Conservation (phyloP, 176 grass and related monocot genomes). For the Themeda triandra region DNA sequence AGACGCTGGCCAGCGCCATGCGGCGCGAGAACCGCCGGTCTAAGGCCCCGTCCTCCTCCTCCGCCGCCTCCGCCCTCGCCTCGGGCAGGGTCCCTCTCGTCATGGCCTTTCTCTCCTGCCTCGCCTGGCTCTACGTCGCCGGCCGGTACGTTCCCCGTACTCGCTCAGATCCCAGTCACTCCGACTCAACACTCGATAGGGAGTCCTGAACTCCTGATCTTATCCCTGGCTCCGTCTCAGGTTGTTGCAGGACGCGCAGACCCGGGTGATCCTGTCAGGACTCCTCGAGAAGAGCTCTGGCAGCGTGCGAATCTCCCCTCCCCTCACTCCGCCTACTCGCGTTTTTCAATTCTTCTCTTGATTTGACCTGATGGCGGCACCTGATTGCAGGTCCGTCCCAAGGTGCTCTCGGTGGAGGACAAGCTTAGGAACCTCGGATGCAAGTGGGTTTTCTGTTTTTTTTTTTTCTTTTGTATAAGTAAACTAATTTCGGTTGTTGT, state of each 20-base stretch:
- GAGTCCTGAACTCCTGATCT: not conserved
- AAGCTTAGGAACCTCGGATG: slow-evolving; percentile 90
- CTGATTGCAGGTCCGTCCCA: slow-evolving; percentile 66
- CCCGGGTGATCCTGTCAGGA: slow-evolving; percentile 64
- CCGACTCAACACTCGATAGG: not conserved
- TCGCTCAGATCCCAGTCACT: slow-evolving; percentile 9
- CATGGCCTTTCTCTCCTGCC: slow-evolving; percentile 94
- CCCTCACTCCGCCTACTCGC: not conserved
- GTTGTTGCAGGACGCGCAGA: slow-evolving; percentile 95
- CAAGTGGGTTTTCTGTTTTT: slow-evolving; percentile 44
- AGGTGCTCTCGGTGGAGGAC: slow-evolving; percentile 78
- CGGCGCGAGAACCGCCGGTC: slow-evolving; percentile 59
- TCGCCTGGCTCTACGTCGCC: slow-evolving; percentile 96
- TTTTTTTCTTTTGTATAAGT: no score
- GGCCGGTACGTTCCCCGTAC: slow-evolving; percentile 40
- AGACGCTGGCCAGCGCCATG: slow-evolving; percentile 78
- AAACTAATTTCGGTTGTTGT: not conserved
- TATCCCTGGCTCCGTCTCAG: slow-evolving; percentile 24
- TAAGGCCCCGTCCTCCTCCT: slow-evolving; percentile 28
- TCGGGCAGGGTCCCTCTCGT: slow-evolving; percentile 51
- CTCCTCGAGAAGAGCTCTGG: slow-evolving; percentile 72
- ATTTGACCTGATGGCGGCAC: not conserved
- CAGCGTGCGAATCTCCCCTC: slow-evolving; percentile 59
- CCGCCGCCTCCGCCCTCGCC: slow-evolving; percentile 20
- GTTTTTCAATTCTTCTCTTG: not conserved